A percentile compares a stretch with the other conserved stretches of the same genome.
phyloP scores from a whole-genome alignment of 2,329 filamentous ascomycete species.

The Orbilia brochopaga region DNA sequence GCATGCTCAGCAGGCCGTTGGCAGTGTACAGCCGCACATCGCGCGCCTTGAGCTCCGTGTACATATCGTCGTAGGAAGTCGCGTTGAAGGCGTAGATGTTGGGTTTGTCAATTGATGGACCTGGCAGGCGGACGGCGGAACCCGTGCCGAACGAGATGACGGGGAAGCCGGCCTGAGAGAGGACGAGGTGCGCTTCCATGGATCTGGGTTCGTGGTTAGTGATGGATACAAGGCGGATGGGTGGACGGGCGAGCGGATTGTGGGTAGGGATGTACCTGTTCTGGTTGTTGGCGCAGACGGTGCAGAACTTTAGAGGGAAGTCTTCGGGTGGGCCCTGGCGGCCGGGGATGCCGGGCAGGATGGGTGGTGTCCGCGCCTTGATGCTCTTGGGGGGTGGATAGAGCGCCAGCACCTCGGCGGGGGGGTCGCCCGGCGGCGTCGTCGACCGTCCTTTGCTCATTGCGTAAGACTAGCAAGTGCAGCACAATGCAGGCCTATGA shows the following conservation, averaged over 20 bases:
- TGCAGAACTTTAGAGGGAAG: conserved; percentile 79
- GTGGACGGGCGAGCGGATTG: background rate
- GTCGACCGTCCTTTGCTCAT: conserved; percentile 47
- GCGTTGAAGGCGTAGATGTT: conserved; percentile 99
- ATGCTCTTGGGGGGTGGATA: conserved; percentile 29
- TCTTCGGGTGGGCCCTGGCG: conserved; percentile 60
- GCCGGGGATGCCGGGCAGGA: conserved; percentile 39
- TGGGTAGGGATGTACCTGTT: conserved; percentile 70
- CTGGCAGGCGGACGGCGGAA: conserved; percentile 88
- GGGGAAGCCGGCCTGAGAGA: conserved; percentile 85
- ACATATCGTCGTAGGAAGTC: conserved; percentile 93
- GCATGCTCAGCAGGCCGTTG: conserved; percentile 94
- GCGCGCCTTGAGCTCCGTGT: conserved; percentile 84
- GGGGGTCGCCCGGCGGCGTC: conserved; percentile 44
- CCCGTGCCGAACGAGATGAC: conserved; percentile 98
- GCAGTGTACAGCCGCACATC: conserved; percentile 85
- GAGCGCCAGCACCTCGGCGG: conserved; percentile 38
- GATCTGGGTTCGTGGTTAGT: conserved; percentile 63
- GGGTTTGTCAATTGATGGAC: conserved; percentile 86
- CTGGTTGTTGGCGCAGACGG: conserved; percentile 98
- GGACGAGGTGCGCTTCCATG: conserved; percentile 98
- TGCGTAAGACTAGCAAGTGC: too few species aligned
- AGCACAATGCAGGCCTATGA: background rate
- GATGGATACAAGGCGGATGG: conserved; percentile 34
- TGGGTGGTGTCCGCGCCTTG: conserved; percentile 39